Evolutionary conservation across 2,329 filamentous ascomycete genomes (phyloP).

Genomic region (Grosmannia clavigera): DNA sequence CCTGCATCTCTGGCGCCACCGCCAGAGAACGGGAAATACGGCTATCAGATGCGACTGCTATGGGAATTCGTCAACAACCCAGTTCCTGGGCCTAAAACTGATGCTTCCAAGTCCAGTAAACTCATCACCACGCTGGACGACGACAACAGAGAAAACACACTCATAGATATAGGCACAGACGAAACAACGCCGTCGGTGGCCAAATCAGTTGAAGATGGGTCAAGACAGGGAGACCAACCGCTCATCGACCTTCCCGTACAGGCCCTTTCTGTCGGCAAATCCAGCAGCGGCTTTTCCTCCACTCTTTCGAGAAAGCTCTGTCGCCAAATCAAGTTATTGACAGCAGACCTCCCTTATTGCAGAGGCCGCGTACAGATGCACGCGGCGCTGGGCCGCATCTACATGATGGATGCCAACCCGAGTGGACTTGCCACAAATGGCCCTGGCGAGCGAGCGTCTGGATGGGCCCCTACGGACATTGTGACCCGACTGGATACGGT

Average conservation of each 20-base stretch:
- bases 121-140: constrained; percentile 6
- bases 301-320: background rate
- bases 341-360: constrained; percentile 12
- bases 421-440: constrained; percentile 16
- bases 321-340: constrained; percentile 4
- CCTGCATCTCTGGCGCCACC: background rate
- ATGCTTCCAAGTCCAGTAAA: background rate
- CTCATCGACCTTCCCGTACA: background rate
- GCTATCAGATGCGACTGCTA: constrained; percentile 8
- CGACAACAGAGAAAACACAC: background rate
- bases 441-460: constrained; percentile 9
- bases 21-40: background rate
- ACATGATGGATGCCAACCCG: constrained; percentile 12
- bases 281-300: background rate
- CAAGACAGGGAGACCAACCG: background rate
- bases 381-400: constrained; percentile 18
- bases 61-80: constrained; percentile 8
- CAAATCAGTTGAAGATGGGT: background rate
- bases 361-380: constrained; percentile 14
- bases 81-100: background rate
- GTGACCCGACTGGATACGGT: constrained; percentile 9
- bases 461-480: constrained; percentile 14
- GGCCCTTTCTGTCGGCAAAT: background rate
- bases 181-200: background rate
- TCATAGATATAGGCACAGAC: background rate